A percentile compares a stretch with the other conserved stretches of the same genome.
Evolutionary conservation across 768 basidiomycete genomes (phyloP).

Genomic region (Lactarius akahatsu): DNA sequence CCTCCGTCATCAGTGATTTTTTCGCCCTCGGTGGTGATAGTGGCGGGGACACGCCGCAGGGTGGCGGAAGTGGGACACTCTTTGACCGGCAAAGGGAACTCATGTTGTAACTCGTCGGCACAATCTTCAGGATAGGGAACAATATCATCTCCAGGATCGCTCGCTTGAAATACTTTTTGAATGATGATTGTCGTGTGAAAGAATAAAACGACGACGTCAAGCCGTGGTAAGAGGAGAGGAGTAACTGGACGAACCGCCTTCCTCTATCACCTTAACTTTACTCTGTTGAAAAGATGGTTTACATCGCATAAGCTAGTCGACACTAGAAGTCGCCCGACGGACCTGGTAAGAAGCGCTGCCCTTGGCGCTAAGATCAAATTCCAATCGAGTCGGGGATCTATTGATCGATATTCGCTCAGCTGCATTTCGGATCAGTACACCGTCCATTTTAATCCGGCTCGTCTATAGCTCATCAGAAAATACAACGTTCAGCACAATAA

Average conservation of each 20-base stretch:
- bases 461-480: slow-evolving; percentile 7
- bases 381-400: slow-evolving; percentile 25
- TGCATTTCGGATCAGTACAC: slow-evolving; percentile 6
- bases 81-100: slow-evolving; percentile 25
- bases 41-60: slow-evolving; percentile 2
- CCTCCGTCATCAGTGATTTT: slow-evolving; percentile 7
- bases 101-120: slow-evolving; percentile 7
- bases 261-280: slow-evolving; percentile 26
- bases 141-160: slow-evolving; percentile 29
- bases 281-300: slow-evolving; percentile 8
- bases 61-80: slow-evolving; percentile 7
- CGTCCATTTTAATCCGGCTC: slow-evolving; percentile 19
- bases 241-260: slow-evolving; percentile 19
- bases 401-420: slow-evolving; percentile 23
- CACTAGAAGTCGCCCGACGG: slow-evolving; percentile 15
- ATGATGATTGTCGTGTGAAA: neutral
- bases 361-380: slow-evolving; percentile 16
- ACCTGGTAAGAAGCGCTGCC: slow-evolving; percentile 26
- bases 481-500: neutral
- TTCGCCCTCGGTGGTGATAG: slow-evolving; percentile 3
- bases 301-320: slow-evolving; percentile 19
- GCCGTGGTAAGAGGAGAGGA: slow-evolving; percentile 13
- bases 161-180: slow-evolving; percentile 23
- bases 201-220: slow-evolving; percentile 23
- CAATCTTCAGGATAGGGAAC: slow-evolving; percentile 20